Evolutionary conservation across 78 protist species (phyloP), one percentile per base, ranked within the genome.

Genomic region (Salpingoeca rosetta): DNA sequence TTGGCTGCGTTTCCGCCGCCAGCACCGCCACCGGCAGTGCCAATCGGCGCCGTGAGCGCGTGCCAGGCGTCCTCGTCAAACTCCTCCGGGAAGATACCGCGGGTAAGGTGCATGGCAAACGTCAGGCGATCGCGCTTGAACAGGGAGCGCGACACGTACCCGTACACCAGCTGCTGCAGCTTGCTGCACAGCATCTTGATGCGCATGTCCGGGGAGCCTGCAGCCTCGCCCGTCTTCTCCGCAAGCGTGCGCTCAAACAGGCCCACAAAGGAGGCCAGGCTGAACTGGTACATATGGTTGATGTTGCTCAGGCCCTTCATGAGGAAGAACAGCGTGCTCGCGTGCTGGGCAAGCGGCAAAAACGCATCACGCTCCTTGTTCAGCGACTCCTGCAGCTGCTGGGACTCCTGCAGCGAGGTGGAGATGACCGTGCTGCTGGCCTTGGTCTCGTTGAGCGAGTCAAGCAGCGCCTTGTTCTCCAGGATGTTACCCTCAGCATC

Each of bases 251-350:
- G 75, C 37, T 39, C 38, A 75, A 89, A 86, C 41, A 90, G 73
- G 38, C 0, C 38, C 44, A 91, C 77, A 82, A 89, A 93, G 35
- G 81, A 0, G 36, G 88, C 44, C 44, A 92, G 90, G 12, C 89
- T 74, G 91, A 89, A 92, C 75, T 77, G 92, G 87, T 96, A 96
- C 95, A 94, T 93, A 78, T 75, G 81, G 83, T 88, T 91, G 79
- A 96, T 36, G 75, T 84, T 42, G 42, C 26, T 1, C 81, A 93
- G 89, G 26, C 83, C 90, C 3, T 27, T 37, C 31, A 93, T 82
- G 35, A 93, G 24, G 82, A 93, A 93, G 87, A 39, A 96, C 51
- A 93, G n/a, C 43, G 3, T 28, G 0, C 89, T 40, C n/a, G 92
- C 95, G 38, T 31, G 3, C 31, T 0, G 35, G 28, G 96, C 95